Conservation (phyloP, 371 early-diverging fungal species). For the Mucor lusitanicus region DNA sequence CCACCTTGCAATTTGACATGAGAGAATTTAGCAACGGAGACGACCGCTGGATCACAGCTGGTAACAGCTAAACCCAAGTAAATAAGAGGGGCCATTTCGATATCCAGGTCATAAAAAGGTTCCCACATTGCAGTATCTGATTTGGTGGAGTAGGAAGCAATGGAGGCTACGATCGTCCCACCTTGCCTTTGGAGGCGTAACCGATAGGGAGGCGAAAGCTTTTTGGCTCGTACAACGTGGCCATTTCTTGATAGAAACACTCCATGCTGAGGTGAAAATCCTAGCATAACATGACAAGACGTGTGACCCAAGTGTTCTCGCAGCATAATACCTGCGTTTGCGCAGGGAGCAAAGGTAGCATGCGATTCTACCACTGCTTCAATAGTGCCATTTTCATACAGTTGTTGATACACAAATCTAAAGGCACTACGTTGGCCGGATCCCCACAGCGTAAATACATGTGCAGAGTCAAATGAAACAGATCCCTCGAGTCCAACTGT, state of each 20-base stretch:
- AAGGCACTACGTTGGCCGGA: constrained; percentile 35
- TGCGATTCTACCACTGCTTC: constrained; percentile 34
- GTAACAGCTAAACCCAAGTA: constrained; percentile 42
- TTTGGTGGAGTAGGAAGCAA: not conserved
- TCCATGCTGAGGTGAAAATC: constrained; percentile 36
- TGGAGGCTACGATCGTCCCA: not conserved
- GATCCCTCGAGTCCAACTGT: constrained; percentile 35
- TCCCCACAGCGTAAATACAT: constrained; percentile 45
- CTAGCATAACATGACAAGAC: constrained; percentile 31
- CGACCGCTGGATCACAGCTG: constrained; percentile 39
- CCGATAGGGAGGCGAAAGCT: constrained; percentile 35
- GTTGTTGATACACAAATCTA: constrained; percentile 34
- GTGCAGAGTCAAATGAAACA: constrained; percentile 41
- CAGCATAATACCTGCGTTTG: constrained; percentile 45
- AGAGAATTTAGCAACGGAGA: constrained; percentile 39
- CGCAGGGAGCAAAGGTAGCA: constrained; percentile 39
- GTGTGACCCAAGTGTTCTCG: constrained; percentile 37
- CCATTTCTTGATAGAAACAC: constrained; percentile 28
- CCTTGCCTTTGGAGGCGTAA: constrained; percentile 27
- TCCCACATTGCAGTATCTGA: constrained; percentile 17
- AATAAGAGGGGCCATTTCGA: constrained; percentile 27
- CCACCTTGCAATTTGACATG: constrained; percentile 29
- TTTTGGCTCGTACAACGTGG: constrained; percentile 15
- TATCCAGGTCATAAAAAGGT: constrained; percentile 11
- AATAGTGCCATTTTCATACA: constrained; percentile 27